Percentiles rank a stretch among this genome's conserved stretches.
Evolutionary conservation across 2,329 filamentous ascomycete genomes (phyloP).

Genomic region (Xylariaceae sp.): DNA sequence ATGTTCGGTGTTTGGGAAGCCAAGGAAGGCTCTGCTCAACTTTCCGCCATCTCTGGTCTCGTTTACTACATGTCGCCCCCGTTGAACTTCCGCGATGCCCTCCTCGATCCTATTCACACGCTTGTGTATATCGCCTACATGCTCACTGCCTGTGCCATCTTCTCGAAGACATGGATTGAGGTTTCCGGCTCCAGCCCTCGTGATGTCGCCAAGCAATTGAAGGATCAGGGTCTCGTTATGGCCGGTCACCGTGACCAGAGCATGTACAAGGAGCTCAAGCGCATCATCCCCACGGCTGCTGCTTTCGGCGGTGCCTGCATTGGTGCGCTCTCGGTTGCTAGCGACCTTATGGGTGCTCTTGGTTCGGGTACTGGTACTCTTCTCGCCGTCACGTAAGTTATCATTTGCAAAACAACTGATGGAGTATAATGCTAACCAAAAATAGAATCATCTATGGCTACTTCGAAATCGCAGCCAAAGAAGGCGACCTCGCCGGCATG

Average conservation of each 20-base stretch:
- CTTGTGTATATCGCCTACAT: slow-evolving; percentile 96
- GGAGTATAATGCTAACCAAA: slow-evolving; percentile 39
- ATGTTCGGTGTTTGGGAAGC: slow-evolving; percentile 99
- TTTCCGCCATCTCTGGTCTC: slow-evolving; percentile 89
- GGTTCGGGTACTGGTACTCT: slow-evolving; percentile 98
- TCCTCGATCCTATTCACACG: slow-evolving; percentile 96
- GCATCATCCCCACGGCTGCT: slow-evolving; percentile 96
- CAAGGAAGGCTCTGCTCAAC: slow-evolving; percentile 93
- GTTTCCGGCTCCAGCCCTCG: slow-evolving; percentile 97
- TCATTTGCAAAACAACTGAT: not conserved
- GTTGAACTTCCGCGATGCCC: slow-evolving; percentile 95
- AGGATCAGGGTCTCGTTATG: slow-evolving; percentile 99
- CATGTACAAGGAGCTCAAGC: slow-evolving; percentile 99
- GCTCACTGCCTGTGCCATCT: slow-evolving; percentile 95
- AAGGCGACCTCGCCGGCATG: slow-evolving; percentile 89
- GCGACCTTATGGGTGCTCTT: slow-evolving; percentile 93
- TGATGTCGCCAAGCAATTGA: slow-evolving; percentile 99
- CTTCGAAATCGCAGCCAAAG: slow-evolving; percentile 98
- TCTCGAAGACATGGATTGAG: slow-evolving; percentile 99
- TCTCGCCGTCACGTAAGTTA: slow-evolving; percentile 93
- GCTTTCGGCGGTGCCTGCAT: slow-evolving; percentile 99
- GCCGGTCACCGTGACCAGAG: slow-evolving; percentile 98
- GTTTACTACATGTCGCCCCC: slow-evolving; percentile 99
- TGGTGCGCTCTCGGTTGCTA: slow-evolving; percentile 93
- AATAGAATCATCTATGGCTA: slow-evolving; percentile 96